phyloP scores from a whole-genome alignment of 495 filamentous ascomycete genomes.

The Xylaria acuta region DNA sequence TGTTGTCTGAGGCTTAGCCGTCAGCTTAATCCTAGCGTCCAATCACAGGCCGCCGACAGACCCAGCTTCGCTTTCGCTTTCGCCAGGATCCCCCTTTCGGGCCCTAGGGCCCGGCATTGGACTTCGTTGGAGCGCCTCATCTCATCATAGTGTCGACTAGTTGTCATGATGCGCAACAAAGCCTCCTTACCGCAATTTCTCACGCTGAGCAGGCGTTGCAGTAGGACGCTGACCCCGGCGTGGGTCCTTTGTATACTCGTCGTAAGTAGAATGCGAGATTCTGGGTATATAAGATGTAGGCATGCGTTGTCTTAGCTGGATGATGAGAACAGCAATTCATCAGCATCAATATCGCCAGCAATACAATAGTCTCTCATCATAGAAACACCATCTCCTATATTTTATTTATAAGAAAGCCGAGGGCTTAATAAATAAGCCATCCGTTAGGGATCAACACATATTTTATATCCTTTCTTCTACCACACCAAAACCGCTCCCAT shows the following conservation, averaged over 20 bases:
- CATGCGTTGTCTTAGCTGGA: not conserved
- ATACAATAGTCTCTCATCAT: not conserved
- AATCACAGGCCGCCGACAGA: not conserved
- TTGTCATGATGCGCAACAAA: not conserved
- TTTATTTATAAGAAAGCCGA: not conserved
- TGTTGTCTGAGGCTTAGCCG: conserved; percentile 16
- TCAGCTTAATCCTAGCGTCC: conserved; percentile 7
- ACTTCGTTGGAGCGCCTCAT: not conserved
- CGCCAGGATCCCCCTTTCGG: not conserved
- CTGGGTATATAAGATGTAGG: conserved; percentile 20
- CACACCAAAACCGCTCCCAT: not conserved
- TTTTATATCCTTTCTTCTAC: not conserved
- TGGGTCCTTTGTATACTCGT: conserved; percentile 6
- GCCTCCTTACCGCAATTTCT: conserved; percentile 5
- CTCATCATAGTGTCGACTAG: not conserved
- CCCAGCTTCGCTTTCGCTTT: conserved; percentile 18
- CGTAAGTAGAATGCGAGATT: not conserved
- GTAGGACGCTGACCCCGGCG: not conserved
- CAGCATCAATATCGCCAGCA: not conserved
- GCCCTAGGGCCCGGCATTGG: conserved; percentile 8
- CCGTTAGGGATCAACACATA: not conserved
- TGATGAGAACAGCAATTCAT: not conserved
- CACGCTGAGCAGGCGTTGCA: not conserved
- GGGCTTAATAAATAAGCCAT: not conserved
- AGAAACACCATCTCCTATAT: conserved; percentile 5